A percentile compares a stretch with the other conserved stretches of the same genome.
phyloP scores from a whole-genome alignment of 805 yeast species.

The Yarrowia hollandica region DNA sequence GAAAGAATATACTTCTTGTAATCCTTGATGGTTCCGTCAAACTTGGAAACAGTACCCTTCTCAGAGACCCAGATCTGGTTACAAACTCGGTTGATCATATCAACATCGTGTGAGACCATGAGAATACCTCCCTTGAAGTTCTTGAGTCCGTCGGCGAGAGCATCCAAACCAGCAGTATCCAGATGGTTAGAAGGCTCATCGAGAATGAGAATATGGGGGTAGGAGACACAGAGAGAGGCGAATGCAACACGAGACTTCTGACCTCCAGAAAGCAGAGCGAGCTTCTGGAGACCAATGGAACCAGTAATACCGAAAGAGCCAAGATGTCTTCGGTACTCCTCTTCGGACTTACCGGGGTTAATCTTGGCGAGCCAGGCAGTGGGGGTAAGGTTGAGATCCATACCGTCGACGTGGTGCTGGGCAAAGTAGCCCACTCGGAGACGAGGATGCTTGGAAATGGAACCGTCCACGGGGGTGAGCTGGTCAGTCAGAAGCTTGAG shows the following conservation, averaged over 20 bases:
- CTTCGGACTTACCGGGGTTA: conserved; percentile 92
- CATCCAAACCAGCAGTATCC: conserved; percentile 98
- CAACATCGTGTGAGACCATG: conserved; percentile 97
- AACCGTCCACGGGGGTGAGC: conserved; percentile 72
- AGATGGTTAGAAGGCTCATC: conserved; percentile 99
- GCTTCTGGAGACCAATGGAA: conserved; percentile 84
- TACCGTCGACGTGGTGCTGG: conserved; percentile 97
- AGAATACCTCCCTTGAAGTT: conserved; percentile 92
- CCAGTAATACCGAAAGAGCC: conserved; percentile 98
- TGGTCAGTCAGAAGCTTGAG: conserved; percentile 82
- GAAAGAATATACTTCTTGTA: conserved; percentile 85
- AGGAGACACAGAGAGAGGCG: conserved; percentile 85
- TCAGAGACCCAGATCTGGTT: conserved; percentile 96
- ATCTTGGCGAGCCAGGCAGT: conserved; percentile 90
- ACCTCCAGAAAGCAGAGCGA: conserved; percentile 91
- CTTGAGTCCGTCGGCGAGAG: conserved; percentile 83
- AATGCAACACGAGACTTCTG: conserved; percentile 98
- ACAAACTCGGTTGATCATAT: conserved; percentile 84
- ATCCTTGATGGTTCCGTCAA: conserved; percentile 78
- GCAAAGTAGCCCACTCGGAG: conserved; percentile 95
- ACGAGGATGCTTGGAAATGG: conserved; percentile 76
- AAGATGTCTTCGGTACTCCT: conserved; percentile 93
- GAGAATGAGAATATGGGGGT: conserved; percentile 86
- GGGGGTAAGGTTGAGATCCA: conserved; percentile 83
- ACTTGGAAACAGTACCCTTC: conserved; percentile 72